Evolutionary conservation across 441 rosid species (phyloP).

Genomic region (Geranium incanum): DNA sequence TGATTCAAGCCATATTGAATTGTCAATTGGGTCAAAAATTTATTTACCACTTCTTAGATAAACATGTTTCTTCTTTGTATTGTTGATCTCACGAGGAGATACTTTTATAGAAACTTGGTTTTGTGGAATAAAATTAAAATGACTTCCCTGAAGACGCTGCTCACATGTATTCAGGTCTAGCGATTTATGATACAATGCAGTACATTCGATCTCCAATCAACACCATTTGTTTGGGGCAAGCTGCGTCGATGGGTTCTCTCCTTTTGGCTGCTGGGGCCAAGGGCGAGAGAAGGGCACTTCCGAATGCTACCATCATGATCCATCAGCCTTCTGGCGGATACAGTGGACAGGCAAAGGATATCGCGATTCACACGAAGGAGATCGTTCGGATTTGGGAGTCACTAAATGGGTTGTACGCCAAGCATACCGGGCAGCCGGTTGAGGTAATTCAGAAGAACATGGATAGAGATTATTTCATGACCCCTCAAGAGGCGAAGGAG

Average conservation of each 20-base stretch:
- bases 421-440: slow-evolving; percentile 73
- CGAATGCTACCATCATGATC: slow-evolving; percentile 86
- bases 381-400: slow-evolving; percentile 88
- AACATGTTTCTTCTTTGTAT: background rate
- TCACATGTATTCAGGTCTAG: slow-evolving; percentile 53
- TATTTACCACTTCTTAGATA: background rate
- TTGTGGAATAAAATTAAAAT: background rate
- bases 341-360: slow-evolving; percentile 90
- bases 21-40: background rate
- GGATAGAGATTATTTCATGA: slow-evolving; percentile 80
- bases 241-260: slow-evolving; percentile 94
- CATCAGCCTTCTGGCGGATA: slow-evolving; percentile 99
- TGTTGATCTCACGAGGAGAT: background rate
- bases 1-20: background rate
- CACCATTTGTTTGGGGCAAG: slow-evolving; percentile 90
- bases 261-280: slow-evolving; percentile 83
- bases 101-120: background rate
- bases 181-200: slow-evolving; percentile 89
- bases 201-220: slow-evolving; percentile 82
- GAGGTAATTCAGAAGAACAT: slow-evolving; percentile 57
- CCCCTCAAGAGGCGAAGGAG: slow-evolving; percentile 80
- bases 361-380: slow-evolving; percentile 87
- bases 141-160: background rate
- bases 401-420: slow-evolving; percentile 57
- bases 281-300: slow-evolving; percentile 89